These are phyloP conservation scores for sorghum (Sorghum bicolor) DNA, from an alignment of 176 grass and related monocot species.

Conservation along the genomic window Sorghum_bicolor_NCBIv3 NC_012871.2:65254001-65254500, in stretches of 20 bases:
- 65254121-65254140: slow-evolving; percentile 60
- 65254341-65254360: slow-evolving; percentile 44
- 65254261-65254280: slow-evolving; percentile 55
- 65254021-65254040: slow-evolving; percentile 55
- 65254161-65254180: slow-evolving; percentile 72
- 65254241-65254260: slow-evolving; percentile 51
- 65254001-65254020: slow-evolving; percentile 83
- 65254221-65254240: slow-evolving; percentile 55
- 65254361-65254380: slow-evolving; percentile 46
- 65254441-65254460: not conserved
- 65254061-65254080: slow-evolving; percentile 13
- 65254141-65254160: slow-evolving; percentile 83
- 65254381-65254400: slow-evolving; percentile 51
- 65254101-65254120: slow-evolving; percentile 71
- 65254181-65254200: slow-evolving; percentile 21
- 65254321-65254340: slow-evolving; percentile 51
- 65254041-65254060: slow-evolving; percentile 23
- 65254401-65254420: slow-evolving; percentile 53
- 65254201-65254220: not conserved
- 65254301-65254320: slow-evolving; percentile 67
- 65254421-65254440: slow-evolving; percentile 11
- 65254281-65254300: slow-evolving; percentile 61
- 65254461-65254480: not conserved
- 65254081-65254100: slow-evolving; percentile 72
- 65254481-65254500: not conserved